A percentile compares a stretch with the other conserved stretches of the same genome.
These are phyloP conservation scores for Phytopythium chamaehyphon DNA, from an alignment of 352 stramenopile species.

Conservation along the genomic window DNA sequence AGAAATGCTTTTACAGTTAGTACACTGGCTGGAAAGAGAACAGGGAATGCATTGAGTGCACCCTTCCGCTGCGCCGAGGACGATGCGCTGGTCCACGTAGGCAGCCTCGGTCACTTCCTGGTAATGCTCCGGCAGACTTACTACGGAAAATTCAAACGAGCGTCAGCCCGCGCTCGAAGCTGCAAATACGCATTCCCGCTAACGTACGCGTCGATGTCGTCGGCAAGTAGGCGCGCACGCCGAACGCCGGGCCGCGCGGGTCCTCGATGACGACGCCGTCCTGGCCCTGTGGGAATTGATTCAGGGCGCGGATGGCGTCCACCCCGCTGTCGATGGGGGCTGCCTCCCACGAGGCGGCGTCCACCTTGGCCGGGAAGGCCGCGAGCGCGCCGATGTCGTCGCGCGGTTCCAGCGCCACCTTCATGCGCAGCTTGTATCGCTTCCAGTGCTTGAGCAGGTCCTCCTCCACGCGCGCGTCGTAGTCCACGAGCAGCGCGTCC, in stretches of 20 bases:
- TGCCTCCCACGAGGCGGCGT: conserved; percentile 12
- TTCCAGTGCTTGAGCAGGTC: conserved; percentile 82
- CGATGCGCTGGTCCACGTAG: conserved; percentile 63
- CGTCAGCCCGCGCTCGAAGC: not conserved
- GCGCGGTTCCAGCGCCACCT: conserved; percentile 63
- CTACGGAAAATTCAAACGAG: conserved; percentile 19
- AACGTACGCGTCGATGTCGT: conserved; percentile 22
- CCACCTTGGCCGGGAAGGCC: conserved; percentile 45
- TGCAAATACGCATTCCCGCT: not conserved
- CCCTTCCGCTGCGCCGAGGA: conserved; percentile 73
- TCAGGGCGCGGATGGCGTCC: conserved; percentile 29
- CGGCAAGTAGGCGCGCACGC: conserved; percentile 54
- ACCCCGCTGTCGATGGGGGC: conserved; percentile 11
- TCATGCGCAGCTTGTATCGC: conserved; percentile 87
- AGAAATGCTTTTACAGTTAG: not conserved
- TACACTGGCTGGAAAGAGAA: not conserved
- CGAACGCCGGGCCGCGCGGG: conserved; percentile 62
- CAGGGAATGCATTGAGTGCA: too few species aligned
- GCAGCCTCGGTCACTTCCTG: conserved; percentile 29
- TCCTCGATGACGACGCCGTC: conserved; percentile 52
- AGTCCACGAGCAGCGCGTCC: conserved; percentile 72
- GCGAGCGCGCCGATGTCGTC: conserved; percentile 42
- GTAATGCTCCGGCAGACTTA: conserved; percentile 44
- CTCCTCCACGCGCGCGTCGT: conserved; percentile 51
- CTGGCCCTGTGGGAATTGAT: conserved; percentile 17